Conservation (phyloP, 305 asterid species). For the Stenogyne calaminthoides region DNA sequence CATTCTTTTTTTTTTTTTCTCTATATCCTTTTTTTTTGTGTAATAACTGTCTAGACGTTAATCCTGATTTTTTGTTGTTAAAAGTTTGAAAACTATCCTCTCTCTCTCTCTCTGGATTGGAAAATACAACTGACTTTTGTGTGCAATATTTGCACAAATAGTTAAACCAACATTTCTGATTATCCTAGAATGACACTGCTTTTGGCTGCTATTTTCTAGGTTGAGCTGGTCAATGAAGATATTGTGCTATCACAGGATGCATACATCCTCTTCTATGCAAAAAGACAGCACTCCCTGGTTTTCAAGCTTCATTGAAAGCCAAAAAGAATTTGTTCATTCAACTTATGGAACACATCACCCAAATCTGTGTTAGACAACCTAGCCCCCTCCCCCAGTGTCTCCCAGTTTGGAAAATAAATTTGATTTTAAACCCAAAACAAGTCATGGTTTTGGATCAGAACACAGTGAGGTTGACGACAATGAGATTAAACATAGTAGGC, state of each 20-base stretch:
- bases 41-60: background rate
- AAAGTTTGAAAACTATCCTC: background rate
- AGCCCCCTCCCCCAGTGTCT: conserved; percentile 36
- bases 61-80: background rate
- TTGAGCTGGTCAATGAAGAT: conserved; percentile 54
- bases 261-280: conserved; percentile 80
- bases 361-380: conserved; percentile 72
- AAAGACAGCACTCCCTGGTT: conserved; percentile 78
- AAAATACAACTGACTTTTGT: background rate
- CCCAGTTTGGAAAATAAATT: conserved; percentile 30
- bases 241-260: conserved; percentile 82
- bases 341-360: conserved; percentile 61
- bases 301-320: conserved; percentile 58
- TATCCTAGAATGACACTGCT: conserved; percentile 15
- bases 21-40: background rate
- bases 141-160: background rate
- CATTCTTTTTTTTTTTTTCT: conserved; percentile 8
- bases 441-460: conserved; percentile 32
- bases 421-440: conserved; percentile 29
- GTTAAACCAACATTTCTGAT: background rate
- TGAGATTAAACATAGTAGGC: conserved; percentile 27
- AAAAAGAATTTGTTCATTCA: conserved; percentile 41
- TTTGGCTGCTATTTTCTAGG: conserved; percentile 44
- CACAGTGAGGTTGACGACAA: conserved; percentile 25
- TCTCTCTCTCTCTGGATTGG: conserved; percentile 6